Percentiles rank a stretch among this genome's conserved stretches.
phyloP scores from a whole-genome alignment of 148 eudicot genomes.

The Nyssa sinensis region DNA sequence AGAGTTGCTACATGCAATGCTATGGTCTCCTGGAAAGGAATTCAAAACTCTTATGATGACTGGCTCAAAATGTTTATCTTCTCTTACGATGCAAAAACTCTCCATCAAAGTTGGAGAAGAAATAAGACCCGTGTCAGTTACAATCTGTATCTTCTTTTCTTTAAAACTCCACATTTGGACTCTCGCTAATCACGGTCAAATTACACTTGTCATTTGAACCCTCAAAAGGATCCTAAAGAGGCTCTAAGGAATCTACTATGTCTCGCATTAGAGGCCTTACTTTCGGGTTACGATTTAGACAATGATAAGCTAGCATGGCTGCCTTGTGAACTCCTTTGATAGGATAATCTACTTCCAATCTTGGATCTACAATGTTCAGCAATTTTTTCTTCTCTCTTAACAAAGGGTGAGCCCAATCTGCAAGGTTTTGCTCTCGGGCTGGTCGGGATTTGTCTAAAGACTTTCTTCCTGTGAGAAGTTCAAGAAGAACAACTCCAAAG shows the following conservation, averaged over 20 bases:
- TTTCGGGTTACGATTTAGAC: conserved; percentile 80
- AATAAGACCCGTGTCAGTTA: not conserved
- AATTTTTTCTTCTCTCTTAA: conserved; percentile 76
- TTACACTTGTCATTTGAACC: conserved; percentile 24
- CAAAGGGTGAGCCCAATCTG: conserved; percentile 84
- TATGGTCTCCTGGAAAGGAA: no score
- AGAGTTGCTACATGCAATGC: no score
- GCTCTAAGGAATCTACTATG: conserved; percentile 79
- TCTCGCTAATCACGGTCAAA: conserved; percentile 19
- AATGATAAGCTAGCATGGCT: conserved; percentile 85
- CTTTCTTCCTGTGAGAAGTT: conserved; percentile 80
- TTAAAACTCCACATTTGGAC: not conserved
- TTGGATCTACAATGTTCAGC: conserved; percentile 60
- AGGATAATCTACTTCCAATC: conserved; percentile 74
- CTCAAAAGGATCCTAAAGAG: conserved; percentile 46
- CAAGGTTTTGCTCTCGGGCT: conserved; percentile 77
- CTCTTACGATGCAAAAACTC: no score
- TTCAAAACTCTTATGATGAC: no score
- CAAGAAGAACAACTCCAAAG: conserved; percentile 82
- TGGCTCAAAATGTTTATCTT: no score
- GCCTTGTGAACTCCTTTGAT: conserved; percentile 79
- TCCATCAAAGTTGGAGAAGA: conserved; percentile 10
- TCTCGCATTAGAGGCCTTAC: conserved; percentile 92
- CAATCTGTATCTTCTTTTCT: conserved; percentile 1
- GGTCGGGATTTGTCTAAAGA: conserved; percentile 75